phyloP scores from a whole-genome alignment of 139 green algal species.

The Chlorella sp. region DNA sequence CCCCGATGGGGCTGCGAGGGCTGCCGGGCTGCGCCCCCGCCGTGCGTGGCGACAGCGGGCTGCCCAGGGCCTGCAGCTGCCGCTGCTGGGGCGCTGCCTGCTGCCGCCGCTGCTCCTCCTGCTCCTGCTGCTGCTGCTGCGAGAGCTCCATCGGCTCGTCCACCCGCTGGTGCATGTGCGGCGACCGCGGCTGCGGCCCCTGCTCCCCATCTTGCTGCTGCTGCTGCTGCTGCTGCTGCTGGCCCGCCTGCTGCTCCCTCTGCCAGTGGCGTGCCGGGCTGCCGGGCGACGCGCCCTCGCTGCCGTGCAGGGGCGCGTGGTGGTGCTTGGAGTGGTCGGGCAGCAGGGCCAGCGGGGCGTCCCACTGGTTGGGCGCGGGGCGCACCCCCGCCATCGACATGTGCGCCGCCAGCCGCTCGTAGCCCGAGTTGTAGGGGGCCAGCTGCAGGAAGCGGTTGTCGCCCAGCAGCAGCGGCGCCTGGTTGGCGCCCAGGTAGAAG shows the following conservation, averaged over 20 bases:
- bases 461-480: conserved; percentile 73
- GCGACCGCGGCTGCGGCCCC: background rate
- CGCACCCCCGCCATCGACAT: conserved; percentile 63
- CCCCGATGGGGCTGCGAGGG: background rate
- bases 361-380: conserved; percentile 69
- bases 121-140: conserved; percentile 6
- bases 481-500: conserved; percentile 79
- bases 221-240: background rate
- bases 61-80: background rate
- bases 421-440: conserved; percentile 85
- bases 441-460: conserved; percentile 86
- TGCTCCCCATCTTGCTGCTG: background rate
- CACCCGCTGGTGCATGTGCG: conserved; percentile 2
- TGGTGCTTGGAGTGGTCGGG: conserved; percentile 44
- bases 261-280: conserved; percentile 27
- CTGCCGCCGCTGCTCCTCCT: conserved; percentile 9
- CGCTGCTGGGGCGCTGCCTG: background rate
- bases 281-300: conserved; percentile 39
- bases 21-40: background rate
- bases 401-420: conserved; percentile 73
- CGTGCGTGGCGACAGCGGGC: background rate
- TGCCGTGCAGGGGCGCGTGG: conserved; percentile 8
- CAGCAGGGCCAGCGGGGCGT: conserved; percentile 64
- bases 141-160: background rate
- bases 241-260: conserved; percentile 5